A percentile compares a stretch with the other conserved stretches of the same genome.
phyloP scores from a whole-genome alignment of 2,329 filamentous ascomycete species.

The Colletotrichum chrysophilum region DNA sequence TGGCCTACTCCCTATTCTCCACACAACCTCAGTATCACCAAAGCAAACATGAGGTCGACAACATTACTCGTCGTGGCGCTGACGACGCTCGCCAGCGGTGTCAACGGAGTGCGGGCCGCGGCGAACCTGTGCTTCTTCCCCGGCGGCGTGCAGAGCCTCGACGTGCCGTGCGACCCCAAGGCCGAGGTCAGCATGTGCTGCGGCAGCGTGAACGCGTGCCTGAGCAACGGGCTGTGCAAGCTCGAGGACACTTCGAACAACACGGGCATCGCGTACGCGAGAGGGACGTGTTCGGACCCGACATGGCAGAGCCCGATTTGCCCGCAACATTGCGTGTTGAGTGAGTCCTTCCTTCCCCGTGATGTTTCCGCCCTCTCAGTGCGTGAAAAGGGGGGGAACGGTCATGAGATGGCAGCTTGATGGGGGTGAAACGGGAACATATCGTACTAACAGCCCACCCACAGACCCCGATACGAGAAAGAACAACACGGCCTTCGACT shows the following conservation, averaged over 20 bases:
- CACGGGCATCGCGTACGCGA: constrained; percentile 14
- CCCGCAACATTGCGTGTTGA: constrained; percentile 10
- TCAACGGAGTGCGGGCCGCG: not conserved
- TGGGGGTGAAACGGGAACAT: not conserved
- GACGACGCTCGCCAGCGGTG: not conserved
- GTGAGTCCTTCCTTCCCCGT: not conserved
- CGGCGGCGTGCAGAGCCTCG: constrained; percentile 11
- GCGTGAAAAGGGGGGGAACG: too few relatives aligned
- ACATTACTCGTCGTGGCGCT: not conserved
- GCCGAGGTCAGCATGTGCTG: constrained; percentile 21
- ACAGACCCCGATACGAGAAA: constrained; percentile 12
- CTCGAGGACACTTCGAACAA: constrained; percentile 8
- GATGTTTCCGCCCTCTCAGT: too few relatives aligned
- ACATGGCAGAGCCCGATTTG: constrained; percentile 17
- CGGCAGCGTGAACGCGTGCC: constrained; percentile 10
- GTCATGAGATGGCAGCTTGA: too few relatives aligned
- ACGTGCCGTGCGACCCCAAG: constrained; percentile 17
- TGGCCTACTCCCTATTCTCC: not conserved
- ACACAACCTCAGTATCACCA: not conserved
- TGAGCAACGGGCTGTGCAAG: constrained; percentile 18
- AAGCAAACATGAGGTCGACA: not conserved
- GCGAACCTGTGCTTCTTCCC: constrained; percentile 19
- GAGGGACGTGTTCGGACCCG: constrained; percentile 16
- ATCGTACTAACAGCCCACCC: too few relatives aligned
- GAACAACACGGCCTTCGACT: constrained; percentile 7